phyloP scores from a whole-genome alignment of 139 green algal species.

The Dunaliella primolecta region DNA sequence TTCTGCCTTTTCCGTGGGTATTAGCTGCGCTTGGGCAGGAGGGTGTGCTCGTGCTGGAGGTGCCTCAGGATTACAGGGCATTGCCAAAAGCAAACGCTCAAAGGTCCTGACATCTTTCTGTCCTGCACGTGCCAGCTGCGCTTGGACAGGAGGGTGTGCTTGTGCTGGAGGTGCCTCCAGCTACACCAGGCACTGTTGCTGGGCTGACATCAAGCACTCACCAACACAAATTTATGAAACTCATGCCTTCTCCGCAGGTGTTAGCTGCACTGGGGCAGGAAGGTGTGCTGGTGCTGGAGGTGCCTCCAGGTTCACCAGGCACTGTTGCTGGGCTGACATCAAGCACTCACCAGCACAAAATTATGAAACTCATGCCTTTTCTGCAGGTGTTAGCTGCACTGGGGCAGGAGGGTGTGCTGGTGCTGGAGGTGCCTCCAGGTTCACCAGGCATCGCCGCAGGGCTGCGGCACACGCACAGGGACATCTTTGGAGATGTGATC shows the following conservation, averaged over 20 bases:
- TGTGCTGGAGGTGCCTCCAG: slow-evolving; percentile 67
- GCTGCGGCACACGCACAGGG: slow-evolving; percentile 61
- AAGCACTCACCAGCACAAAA: no score
- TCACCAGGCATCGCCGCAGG: slow-evolving; percentile 62
- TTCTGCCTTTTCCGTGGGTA: slow-evolving; percentile 31
- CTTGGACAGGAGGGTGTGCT: slow-evolving; percentile 70
- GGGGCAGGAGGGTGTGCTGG: slow-evolving; percentile 68
- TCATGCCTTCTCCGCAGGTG: no score
- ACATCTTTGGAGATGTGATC: slow-evolving; percentile 80
- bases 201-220: no score
- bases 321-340: slow-evolving; percentile 63
- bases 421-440: slow-evolving; percentile 66
- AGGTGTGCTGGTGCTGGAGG: slow-evolving; percentile 77
- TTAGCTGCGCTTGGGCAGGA: slow-evolving; percentile 55
- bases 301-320: slow-evolving; percentile 56
- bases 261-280: slow-evolving; percentile 55
- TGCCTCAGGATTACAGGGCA: slow-evolving; percentile 54
- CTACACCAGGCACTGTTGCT: slow-evolving; percentile 55
- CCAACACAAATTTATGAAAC: no score
- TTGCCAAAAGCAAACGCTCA: no score
- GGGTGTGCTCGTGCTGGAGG: slow-evolving; percentile 77
- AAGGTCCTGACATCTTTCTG: no score
- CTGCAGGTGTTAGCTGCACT: slow-evolving; percentile 51
- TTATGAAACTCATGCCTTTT: no score
- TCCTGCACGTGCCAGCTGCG: slow-evolving; percentile 44